Evolutionary conservation across 2,329 filamentous ascomycete genomes (phyloP).

Genomic region (Aspergillus hortae): DNA sequence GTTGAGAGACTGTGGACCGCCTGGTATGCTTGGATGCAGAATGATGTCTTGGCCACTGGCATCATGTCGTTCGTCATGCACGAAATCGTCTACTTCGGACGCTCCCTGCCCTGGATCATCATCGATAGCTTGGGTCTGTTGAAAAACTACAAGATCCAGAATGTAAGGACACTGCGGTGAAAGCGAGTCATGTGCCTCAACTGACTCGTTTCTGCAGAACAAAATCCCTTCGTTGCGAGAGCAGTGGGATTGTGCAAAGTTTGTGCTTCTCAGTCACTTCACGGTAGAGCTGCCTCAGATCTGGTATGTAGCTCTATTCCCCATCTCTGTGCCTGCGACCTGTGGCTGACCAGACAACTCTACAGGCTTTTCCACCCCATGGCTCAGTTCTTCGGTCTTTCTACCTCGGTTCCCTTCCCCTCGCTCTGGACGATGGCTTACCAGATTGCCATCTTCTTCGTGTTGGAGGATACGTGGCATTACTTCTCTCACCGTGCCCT

Average conservation of each 20-base stretch:
- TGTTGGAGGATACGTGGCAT: conserved; percentile 96
- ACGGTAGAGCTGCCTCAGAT: conserved; percentile 98
- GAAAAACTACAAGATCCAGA: conserved; percentile 92
- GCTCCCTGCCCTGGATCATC: conserved; percentile 85
- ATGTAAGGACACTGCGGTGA: conserved; percentile 48
- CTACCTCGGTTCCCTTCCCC: conserved; percentile 86
- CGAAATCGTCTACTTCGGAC: conserved; percentile 91
- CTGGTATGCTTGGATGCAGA: conserved; percentile 98
- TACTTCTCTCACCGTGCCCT: conserved; percentile 93
- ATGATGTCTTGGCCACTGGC: conserved; percentile 91
- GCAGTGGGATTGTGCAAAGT: conserved; percentile 89
- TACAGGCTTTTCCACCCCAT: conserved; percentile 88
- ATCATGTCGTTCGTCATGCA: conserved; percentile 98
- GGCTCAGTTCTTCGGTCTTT: conserved; percentile 86
- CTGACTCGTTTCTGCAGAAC: conserved; percentile 41
- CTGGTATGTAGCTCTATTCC: conserved; percentile 54
- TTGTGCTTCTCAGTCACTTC: conserved; percentile 93
- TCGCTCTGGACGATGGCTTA: conserved; percentile 78
- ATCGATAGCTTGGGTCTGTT: conserved; percentile 85
- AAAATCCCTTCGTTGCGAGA: conserved; percentile 92
- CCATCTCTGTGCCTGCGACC: background rate
- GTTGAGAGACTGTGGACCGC: conserved; percentile 88
- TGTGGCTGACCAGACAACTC: conserved; percentile 8
- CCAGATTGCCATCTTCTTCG: conserved; percentile 91
- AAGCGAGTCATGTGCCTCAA: too few species aligned